phyloP scores from a whole-genome alignment of 305 asterid species.

The Fraxinus angustifolia region DNA sequence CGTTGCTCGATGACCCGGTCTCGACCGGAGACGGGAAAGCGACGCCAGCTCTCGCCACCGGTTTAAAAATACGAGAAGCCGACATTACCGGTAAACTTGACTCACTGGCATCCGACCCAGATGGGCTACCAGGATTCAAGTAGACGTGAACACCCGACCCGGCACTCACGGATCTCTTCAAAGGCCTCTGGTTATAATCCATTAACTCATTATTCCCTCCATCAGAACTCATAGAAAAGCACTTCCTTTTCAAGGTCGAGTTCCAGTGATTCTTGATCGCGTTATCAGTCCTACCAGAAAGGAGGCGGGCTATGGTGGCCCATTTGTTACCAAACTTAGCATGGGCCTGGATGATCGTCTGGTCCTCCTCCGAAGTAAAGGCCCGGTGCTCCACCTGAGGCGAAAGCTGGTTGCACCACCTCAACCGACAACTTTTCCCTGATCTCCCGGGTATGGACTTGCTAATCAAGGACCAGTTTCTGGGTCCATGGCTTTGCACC shows the following conservation, averaged over 20 bases:
- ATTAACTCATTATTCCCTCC: conserved; percentile 30
- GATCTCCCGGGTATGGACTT: conserved; percentile 75
- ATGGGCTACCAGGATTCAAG: conserved; percentile 63
- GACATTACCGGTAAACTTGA: conserved; percentile 44
- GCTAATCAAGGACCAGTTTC: conserved; percentile 84
- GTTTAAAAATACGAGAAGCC: conserved; percentile 37
- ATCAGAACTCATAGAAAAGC: conserved; percentile 50
- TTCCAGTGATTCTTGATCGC: conserved; percentile 95
- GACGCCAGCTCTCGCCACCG: conserved; percentile 44
- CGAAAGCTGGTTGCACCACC: conserved; percentile 97
- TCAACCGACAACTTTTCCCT: conserved; percentile 83
- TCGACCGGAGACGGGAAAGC: conserved; percentile 39
- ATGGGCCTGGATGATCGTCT: conserved; percentile 71
- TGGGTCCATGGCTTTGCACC: conserved; percentile 71
- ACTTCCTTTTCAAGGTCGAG: conserved; percentile 81
- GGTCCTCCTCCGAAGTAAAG: conserved; percentile 77
- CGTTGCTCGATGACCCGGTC: conserved; percentile 26
- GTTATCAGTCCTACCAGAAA: conserved; percentile 90
- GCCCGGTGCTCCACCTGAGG: conserved; percentile 89
- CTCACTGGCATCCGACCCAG: conserved; percentile 73
- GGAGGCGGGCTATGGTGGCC: conserved; percentile 87
- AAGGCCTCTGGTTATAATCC: conserved; percentile 33
- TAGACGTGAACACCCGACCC: conserved; percentile 53
- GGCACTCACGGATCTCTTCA: conserved; percentile 74
- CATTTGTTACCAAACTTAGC: conserved; percentile 83